Evolutionary conservation across 2,329 filamentous ascomycete species (phyloP).

Genomic region (Diaporthe longicolla): DNA sequence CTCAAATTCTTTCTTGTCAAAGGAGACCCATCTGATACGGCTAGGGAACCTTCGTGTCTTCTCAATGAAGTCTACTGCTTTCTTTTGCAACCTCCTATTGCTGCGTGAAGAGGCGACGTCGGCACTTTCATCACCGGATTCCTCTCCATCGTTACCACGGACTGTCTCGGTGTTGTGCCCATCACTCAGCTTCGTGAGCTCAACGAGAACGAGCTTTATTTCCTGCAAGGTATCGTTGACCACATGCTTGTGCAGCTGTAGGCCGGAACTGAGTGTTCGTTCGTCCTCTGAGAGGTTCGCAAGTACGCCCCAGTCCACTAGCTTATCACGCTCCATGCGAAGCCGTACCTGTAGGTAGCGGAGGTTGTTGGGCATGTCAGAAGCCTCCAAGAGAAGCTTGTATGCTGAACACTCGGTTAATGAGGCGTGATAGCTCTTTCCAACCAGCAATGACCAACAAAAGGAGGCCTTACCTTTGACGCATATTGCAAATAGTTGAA

Average conservation of each 20-base stretch:
- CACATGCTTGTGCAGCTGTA: constrained; percentile 33
- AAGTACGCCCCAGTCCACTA: constrained; percentile 36
- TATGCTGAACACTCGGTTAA: constrained; percentile 8
- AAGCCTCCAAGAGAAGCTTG: constrained; percentile 36
- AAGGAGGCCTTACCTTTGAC: constrained; percentile 24
- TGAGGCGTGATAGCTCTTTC: too few relatives aligned
- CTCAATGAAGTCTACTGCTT: constrained; percentile 9
- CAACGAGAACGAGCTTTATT: constrained; percentile 26
- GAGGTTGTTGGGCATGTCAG: constrained; percentile 26
- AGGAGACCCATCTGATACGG: constrained; percentile 16
- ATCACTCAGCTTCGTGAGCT: constrained; percentile 20
- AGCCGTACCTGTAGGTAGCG: constrained; percentile 30
- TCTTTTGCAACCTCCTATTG: not conserved
- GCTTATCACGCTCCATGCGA: constrained; percentile 34
- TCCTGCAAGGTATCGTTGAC: constrained; percentile 34
- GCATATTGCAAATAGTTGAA: constrained; percentile 39
- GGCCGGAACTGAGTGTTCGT: constrained; percentile 23
- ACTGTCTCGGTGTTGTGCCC: not conserved
- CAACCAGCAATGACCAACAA: too few relatives aligned
- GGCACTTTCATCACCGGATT: not conserved
- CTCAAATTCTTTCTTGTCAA: constrained; percentile 30
- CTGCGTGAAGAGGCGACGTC: not conserved
- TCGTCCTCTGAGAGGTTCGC: constrained; percentile 36
- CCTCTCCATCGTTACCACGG: not conserved
- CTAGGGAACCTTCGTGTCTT: constrained; percentile 26